phyloP scores from a whole-genome alignment of 148 eudicot genomes.

The Dianthus caryophyllus region DNA sequence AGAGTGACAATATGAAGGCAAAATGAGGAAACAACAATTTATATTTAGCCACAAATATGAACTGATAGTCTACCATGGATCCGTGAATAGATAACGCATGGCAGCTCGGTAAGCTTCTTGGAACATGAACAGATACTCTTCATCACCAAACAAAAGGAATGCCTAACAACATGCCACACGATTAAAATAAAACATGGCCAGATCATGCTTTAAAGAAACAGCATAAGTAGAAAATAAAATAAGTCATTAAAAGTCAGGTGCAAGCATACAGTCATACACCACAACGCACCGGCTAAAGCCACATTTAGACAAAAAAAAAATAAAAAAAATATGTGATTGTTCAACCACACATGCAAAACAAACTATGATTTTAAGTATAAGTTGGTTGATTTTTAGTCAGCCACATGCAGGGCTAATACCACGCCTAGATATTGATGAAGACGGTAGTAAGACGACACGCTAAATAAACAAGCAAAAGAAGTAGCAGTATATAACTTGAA shows the following conservation, averaged over 20 bases:
- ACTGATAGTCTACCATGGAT: constrained; percentile 65
- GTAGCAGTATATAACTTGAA: too few relatives aligned
- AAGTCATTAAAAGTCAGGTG: not conserved
- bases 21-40: constrained; percentile 5
- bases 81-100: constrained; percentile 79
- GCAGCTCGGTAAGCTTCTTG: constrained; percentile 97
- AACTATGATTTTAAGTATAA: not conserved
- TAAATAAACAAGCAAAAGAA: too few relatives aligned
- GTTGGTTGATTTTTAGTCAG: not conserved
- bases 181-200: not conserved
- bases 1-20: constrained; percentile 15
- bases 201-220: not conserved
- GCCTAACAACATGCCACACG: constrained; percentile 44
- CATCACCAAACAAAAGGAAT: constrained; percentile 87
- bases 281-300: not conserved
- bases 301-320: not conserved
- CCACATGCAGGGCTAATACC: too few relatives aligned
- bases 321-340: too few relatives aligned
- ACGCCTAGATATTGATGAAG: too few relatives aligned
- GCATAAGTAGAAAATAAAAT: not conserved
- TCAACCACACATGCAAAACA: too few relatives aligned
- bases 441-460: too few relatives aligned
- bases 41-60: constrained; percentile 18
- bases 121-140: constrained; percentile 90
- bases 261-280: not conserved